phyloP scores from a whole-genome alignment of 768 basidiomycete species.

The Hortiboletus flavorubellus region DNA sequence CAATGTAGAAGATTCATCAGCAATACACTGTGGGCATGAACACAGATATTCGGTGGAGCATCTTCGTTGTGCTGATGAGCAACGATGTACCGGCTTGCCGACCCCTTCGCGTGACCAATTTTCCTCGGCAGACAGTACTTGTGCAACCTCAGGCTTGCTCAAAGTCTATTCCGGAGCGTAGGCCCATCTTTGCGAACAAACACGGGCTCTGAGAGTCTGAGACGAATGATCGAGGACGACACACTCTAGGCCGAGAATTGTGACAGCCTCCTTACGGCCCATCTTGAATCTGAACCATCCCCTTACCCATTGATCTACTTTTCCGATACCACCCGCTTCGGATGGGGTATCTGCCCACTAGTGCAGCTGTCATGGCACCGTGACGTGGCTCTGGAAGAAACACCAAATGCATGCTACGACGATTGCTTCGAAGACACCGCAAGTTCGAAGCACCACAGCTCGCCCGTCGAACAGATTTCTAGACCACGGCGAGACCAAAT shows the following conservation, averaged over 20 bases:
- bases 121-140: conserved; percentile 35
- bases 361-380: conserved; percentile 71
- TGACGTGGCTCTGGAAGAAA: conserved; percentile 30
- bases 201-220: background rate
- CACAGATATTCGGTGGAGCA: conserved; percentile 86
- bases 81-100: conserved; percentile 59
- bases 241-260: conserved; percentile 89
- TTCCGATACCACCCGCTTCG: conserved; percentile 56
- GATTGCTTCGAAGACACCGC: too few relatives aligned
- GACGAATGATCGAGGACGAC: too few relatives aligned
- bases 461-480: background rate
- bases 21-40: conserved; percentile 86
- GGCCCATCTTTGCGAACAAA: conserved; percentile 66
- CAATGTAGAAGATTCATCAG: conserved; percentile 29
- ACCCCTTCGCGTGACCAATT: too few relatives aligned
- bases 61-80: conserved; percentile 95
- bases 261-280: conserved; percentile 91
- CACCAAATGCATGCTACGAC: too few relatives aligned
- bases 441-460: background rate
- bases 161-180: conserved; percentile 65
- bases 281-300: conserved; percentile 95
- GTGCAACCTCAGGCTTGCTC: conserved; percentile 97
- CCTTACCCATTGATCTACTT: conserved; percentile 80
- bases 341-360: conserved; percentile 70
- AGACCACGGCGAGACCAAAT: background rate